A percentile compares a stretch with the other conserved stretches of the same genome.
Conservation (phyloP, 768 basidiomycete species). For the Auricularia auricula-judae region DNA sequence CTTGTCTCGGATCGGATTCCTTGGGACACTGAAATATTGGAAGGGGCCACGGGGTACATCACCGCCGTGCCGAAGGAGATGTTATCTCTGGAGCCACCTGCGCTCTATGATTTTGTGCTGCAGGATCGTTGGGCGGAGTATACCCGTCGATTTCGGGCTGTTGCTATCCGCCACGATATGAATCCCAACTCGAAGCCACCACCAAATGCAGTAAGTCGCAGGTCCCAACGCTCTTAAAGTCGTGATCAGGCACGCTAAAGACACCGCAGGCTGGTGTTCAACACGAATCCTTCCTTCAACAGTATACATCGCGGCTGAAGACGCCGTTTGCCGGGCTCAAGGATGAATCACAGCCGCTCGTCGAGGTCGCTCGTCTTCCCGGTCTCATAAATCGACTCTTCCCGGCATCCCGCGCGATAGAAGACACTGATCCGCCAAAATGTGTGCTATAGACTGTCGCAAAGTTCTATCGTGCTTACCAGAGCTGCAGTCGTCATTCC, state of each 20-base stretch:
- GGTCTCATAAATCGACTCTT: constrained; percentile 40
- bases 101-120: constrained; percentile 52
- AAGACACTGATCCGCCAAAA: constrained; percentile 38
- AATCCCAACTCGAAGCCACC: constrained; percentile 60
- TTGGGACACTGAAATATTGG: constrained; percentile 51
- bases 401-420: constrained; percentile 9
- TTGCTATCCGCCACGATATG: constrained; percentile 50
- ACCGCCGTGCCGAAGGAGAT: constrained; percentile 31
- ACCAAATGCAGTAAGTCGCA: constrained; percentile 47
- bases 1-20: constrained; percentile 37
- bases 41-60: constrained; percentile 39
- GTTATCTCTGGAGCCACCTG: constrained; percentile 28
- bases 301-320: constrained; percentile 49
- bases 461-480: too few species aligned
- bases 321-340: constrained; percentile 41
- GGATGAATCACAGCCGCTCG: constrained; percentile 55
- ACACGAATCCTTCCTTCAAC: constrained; percentile 54
- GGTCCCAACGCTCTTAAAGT: not conserved
- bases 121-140: constrained; percentile 72
- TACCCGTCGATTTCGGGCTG: constrained; percentile 54
- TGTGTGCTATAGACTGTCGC: constrained; percentile 30
- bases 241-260: constrained; percentile 5
- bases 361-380: constrained; percentile 52
- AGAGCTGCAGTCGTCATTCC: constrained; percentile 59
- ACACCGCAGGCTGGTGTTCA: constrained; percentile 43